These are phyloP conservation scores for Fragaria iinumae DNA, from an alignment of 306 rosid genomes.

Conservation along the genomic window DNA sequence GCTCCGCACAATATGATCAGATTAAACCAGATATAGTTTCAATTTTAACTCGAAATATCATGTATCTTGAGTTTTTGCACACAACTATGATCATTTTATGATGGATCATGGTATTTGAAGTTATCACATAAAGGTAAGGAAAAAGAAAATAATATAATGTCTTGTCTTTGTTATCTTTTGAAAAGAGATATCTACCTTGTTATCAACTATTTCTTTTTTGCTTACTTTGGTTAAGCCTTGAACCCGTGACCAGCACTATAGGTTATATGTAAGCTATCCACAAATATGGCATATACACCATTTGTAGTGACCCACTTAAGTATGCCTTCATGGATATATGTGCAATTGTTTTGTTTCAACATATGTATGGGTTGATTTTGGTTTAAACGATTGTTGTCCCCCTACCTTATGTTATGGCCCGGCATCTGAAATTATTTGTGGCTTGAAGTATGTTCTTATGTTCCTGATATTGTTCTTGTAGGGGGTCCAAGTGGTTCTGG, in stretches of 20 bases:
- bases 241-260: background rate
- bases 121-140: background rate
- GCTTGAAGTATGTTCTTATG: constrained; percentile 23
- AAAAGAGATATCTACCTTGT: no score
- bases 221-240: background rate
- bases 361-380: background rate
- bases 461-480: constrained; percentile 40
- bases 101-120: background rate
- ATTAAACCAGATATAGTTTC: background rate
- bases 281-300: background rate
- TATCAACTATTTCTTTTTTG: background rate
- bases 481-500: constrained; percentile 99
- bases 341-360: background rate
- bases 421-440: constrained; percentile 24
- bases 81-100: background rate
- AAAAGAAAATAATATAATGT: background rate
- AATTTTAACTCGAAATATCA: background rate
- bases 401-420: background rate
- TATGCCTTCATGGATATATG: background rate
- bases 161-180: background rate
- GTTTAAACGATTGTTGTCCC: background rate
- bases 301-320: background rate
- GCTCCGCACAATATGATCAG: background rate
- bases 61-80: background rate
- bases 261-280: background rate